Evolutionary conservation across 2,329 filamentous ascomycete species (phyloP), one percentile per base, ranked within the genome.

Genomic region (Dothistroma pini): DNA sequence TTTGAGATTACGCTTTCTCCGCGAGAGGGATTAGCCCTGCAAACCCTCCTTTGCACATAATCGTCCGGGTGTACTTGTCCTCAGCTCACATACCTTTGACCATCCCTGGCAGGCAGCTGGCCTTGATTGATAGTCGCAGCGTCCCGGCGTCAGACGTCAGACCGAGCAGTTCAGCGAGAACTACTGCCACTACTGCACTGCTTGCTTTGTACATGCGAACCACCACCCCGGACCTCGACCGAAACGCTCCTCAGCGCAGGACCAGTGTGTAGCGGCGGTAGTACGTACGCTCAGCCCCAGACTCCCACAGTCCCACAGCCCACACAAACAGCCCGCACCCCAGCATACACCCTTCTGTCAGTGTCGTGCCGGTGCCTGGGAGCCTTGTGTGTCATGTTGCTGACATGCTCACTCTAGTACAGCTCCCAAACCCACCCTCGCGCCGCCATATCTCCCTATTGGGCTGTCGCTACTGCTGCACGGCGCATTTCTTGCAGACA

Each of bases 1-100:
- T 59, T 50, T 52, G 60, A 61, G 57, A 65, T 65, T 64, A 60
- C 56, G 51, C 63, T 67, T 66, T 53, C 25, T 32, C 54, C 56
- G 55, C 61, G 61, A 62, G 62, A 69, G 66, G 65, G 66, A 66
- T 68, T 56, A 60, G 52, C 58, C 65, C 59, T 64, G 64, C 60
- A 60, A 47, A 22, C n/a, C 16, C 53, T 54, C 56, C 54, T 60
- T 63, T 69, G 64, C 67, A 65, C 66, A 67, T 68, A 69, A 34
- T 61, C 58, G 62, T n/a, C n/a, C n/a, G n/a, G n/a, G n/a, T 59
- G 34, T 63, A 58, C 59, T 63, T 61, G 60, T 60, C 53, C 50
- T 57, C 52, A 59, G 55, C 61, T 61, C 62, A 66, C 66, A 70
- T 68, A 68, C 61, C 63, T 61, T 60, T 61, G 50, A 19, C 16